Base-by-base conservation (phyloP, 257 asterid genomes). In the Euphrasia confusa region DNA sequence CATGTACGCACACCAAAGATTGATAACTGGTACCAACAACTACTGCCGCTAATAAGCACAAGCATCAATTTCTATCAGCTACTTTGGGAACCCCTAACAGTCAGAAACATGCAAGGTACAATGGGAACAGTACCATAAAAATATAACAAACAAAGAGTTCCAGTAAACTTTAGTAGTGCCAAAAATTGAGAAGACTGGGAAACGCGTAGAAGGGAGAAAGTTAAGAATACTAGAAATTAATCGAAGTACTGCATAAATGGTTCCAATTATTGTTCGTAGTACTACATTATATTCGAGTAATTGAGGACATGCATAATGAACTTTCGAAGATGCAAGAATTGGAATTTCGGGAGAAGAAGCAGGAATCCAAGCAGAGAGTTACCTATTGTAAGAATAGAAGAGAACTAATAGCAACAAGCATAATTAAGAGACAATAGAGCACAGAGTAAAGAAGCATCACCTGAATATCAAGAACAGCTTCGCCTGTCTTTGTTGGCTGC, bases 391-490 rank as follows among this genome's bases (percentile, higher is more conserved):
- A 18, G 49, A 49, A 62, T 24, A 63, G 42, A 47, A 47, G 33
- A 40, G 57, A 64, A 57, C 4, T 50, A 67, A 63, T 3, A 48
- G 28, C 32, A 64, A 47, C 61, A 45, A 68, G 40, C 42, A 67
- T 2, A 26, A 18, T 21, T 18, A 42, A 24, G 61, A 48, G 44
- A 56, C 37, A 5, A 55, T 37, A 53, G 68, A 62, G 61, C 45
- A 68, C 60, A 15, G 59, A 62, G 72, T 65, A 55, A 24, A 47
- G 72, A 66, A 74, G 66, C 14, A 48, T 60, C 77, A 92, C 99
- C 99, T 93, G 99, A 71, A 93, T 80, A 65, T 89, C 97, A 70
- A 93, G 96, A 75, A 93, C 99, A 27, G 97, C 99, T 83, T 93
- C 97, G 12, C 99, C 97, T 4, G 99, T 93, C 78, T 86, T 83